Conservation (phyloP, 768 basidiomycete species). For the Psilocybe azurescens region DNA sequence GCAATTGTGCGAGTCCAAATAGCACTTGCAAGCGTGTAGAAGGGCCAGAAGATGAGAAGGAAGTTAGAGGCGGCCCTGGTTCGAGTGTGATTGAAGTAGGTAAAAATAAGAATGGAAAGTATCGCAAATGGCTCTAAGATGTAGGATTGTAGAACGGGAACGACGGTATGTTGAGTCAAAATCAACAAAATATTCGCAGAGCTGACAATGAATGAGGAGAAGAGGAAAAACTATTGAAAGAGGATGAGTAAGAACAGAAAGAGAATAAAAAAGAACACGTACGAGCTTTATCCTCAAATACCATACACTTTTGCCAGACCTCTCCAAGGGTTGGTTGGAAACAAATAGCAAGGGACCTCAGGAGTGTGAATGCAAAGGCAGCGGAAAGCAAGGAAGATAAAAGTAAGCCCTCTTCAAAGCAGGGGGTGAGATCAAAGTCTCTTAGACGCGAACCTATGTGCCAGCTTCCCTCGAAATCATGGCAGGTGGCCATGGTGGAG, state of each 20-base stretch:
- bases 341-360: conserved; percentile 38
- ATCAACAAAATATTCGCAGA: conserved; percentile 47
- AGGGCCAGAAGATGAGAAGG: conserved; percentile 84
- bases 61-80: conserved; percentile 72
- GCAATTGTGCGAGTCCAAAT: conserved; percentile 68
- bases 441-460: conserved; percentile 57
- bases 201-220: conserved; percentile 52
- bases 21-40: conserved; percentile 53
- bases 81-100: conserved; percentile 72
- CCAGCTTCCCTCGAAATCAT: conserved; percentile 73
- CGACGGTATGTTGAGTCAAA: conserved; percentile 34
- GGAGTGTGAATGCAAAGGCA: conserved; percentile 46
- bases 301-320: conserved; percentile 54
- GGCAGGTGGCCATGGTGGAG: conserved; percentile 49
- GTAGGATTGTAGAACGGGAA: conserved; percentile 55
- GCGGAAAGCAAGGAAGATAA: conserved; percentile 56
- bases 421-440: conserved; percentile 79
- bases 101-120: conserved; percentile 51
- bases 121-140: conserved; percentile 64
- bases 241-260: neutral
- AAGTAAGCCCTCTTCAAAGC: conserved; percentile 79
- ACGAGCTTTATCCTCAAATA: conserved; percentile 72
- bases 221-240: conserved; percentile 48
- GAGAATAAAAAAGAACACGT: conserved; percentile 26
- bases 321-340: conserved; percentile 27